A percentile compares a stretch with the other conserved stretches of the same genome.
These are phyloP conservation scores for Xylariaceae sp. DNA, from an alignment of 2,329 filamentous ascomycete genomes.

Conservation along the genomic window DNA sequence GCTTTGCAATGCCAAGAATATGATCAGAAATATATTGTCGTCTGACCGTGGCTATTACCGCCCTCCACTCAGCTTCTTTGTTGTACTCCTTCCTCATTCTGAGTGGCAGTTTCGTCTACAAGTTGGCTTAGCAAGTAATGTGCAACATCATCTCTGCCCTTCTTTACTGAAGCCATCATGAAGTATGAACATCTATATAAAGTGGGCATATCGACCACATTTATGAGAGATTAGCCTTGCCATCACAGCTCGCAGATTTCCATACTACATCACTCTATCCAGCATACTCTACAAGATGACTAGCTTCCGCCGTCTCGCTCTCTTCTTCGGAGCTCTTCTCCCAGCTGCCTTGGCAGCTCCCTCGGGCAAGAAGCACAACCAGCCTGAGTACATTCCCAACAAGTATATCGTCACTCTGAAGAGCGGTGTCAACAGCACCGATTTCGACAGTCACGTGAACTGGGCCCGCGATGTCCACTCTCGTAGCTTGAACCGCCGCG, in stretches of 20 bases:
- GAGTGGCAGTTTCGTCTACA: constrained; percentile 27
- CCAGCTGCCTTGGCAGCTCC: constrained; percentile 39
- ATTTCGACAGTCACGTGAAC: constrained; percentile 45
- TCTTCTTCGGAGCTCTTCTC: constrained; percentile 42
- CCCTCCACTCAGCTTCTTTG: constrained; percentile 3
- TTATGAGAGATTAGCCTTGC: background rate
- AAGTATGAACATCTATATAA: constrained; percentile 23
- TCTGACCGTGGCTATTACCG: constrained; percentile 5
- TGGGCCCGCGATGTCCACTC: constrained; percentile 46
- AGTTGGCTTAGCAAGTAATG: constrained; percentile 23
- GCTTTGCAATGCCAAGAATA: constrained; percentile 21
- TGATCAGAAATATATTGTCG: constrained; percentile 10
- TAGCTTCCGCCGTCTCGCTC: constrained; percentile 39
- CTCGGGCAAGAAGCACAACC: constrained; percentile 26
- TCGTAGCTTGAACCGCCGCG: constrained; percentile 46
- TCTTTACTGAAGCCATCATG: constrained; percentile 2
- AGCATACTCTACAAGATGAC: constrained; percentile 31
- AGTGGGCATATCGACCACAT: constrained; percentile 1
- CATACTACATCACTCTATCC: background rate
- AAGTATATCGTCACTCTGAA: constrained; percentile 43
- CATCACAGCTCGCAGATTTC: constrained; percentile 19
- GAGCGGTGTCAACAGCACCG: constrained; percentile 39
- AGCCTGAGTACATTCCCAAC: constrained; percentile 39
- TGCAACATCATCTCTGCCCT: constrained; percentile 20
- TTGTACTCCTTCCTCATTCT: constrained; percentile 37